Evolutionary conservation across 208 protist genomes (phyloP), one percentile per base, ranked within the genome.

Genomic region (Trypanosoma theileri): DNA sequence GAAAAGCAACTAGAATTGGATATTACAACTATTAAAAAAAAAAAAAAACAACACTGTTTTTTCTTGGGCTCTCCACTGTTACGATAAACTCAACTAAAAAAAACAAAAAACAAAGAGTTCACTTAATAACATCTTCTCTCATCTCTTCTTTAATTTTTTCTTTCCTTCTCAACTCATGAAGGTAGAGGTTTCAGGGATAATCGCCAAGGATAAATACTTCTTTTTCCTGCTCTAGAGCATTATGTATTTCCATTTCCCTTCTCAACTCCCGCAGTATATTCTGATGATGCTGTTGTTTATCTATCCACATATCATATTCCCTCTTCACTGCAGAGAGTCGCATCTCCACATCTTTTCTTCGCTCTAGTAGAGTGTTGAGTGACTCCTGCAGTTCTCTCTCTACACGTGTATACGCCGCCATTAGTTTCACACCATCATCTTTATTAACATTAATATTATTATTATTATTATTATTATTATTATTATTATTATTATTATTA

Each of bases 211-310:
- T 48, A 9, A 48, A 12, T 48, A 9, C 2, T 11, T 1, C 44
- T 11, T 48, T 2, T n/a, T 12, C 44, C 16, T n/a, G 44, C 44
- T n/a, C n/a, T n/a, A 48, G 16, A n/a, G 16, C 9, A 48, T 12
- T n/a, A 17, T 56, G 52, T 4, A 26, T 63, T 8, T 75, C 77
- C 62, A 71, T 75, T 35, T 41, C 48, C 46, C 26, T 28, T 26
- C 28, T 62, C 14, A 31, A 67, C 13, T 22, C 6, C 45, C 12
- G 13, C 58, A 58, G 17, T 58, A 41, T 8, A 58, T 48, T 9
- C 10, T 9, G 44, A 48, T 48, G 44, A 14, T 48, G 2, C 11
- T 48, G 44, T 17, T 48, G 2, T 11, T 48, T 12, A 14, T n/a
- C 16, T 48, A 48, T n/a, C 10, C 10, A 17, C 10, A 17, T n/a